Evolutionary conservation across 1,284 basidiomycete genomes (phyloP).

Genomic region (Anthracocystis walkeri): DNA sequence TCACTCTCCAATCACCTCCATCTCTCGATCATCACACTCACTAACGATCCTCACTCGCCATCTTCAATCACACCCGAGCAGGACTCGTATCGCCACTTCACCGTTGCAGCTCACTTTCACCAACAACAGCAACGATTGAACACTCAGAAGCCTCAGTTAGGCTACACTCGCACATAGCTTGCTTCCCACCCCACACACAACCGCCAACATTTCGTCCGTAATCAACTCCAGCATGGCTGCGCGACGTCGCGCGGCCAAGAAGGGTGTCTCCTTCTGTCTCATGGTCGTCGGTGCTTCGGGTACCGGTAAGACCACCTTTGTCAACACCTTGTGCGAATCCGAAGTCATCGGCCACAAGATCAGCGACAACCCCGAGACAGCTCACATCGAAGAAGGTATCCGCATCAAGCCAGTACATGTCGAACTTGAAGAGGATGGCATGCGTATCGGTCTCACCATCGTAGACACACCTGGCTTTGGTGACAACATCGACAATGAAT

Average conservation of each 20-base stretch:
- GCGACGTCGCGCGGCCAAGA: slow-evolving; percentile 67
- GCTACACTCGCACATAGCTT: not conserved
- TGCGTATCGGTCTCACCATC: slow-evolving; percentile 96
- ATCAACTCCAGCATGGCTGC: slow-evolving; percentile 56
- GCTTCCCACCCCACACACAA: not conserved
- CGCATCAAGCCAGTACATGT: slow-evolving; percentile 95
- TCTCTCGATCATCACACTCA: not conserved
- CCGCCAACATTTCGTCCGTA: slow-evolving; percentile 41
- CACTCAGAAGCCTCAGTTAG: slow-evolving; percentile 3
- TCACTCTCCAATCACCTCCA: slow-evolving; percentile 1
- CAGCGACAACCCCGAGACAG: slow-evolving; percentile 85
- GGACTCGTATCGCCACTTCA: not conserved
- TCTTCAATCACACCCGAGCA: not conserved
- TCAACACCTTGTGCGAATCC: slow-evolving; percentile 70
- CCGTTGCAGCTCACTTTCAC: not conserved
- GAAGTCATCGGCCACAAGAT: slow-evolving; percentile 78
- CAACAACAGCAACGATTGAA: not conserved
- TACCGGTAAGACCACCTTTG: slow-evolving; percentile 68
- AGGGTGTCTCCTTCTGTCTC: slow-evolving; percentile 69
- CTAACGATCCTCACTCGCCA: not conserved
- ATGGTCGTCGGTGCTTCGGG: slow-evolving; percentile 69
- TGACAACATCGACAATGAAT: slow-evolving; percentile 98
- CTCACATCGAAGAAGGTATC: slow-evolving; percentile 93
- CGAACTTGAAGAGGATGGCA: slow-evolving; percentile 97
- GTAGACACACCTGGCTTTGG: slow-evolving; percentile 99